Evolutionary conservation across 1,284 basidiomycete species (phyloP), one percentile per base, ranked within the genome.

Genomic region (Rhodotorula sp.): DNA sequence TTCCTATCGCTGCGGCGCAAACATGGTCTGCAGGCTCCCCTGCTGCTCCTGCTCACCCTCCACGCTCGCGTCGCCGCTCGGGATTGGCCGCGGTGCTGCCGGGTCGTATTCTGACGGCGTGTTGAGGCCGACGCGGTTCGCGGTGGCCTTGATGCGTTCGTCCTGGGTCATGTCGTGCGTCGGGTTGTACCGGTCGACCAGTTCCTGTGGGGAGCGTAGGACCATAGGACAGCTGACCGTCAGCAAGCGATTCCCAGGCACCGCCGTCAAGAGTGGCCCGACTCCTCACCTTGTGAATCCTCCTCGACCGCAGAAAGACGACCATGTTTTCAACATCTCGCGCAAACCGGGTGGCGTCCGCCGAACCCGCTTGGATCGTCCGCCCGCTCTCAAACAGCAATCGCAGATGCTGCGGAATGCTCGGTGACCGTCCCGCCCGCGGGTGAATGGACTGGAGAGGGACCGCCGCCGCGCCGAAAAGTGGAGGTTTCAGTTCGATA

Each of bases 181-280:
- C 15, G 72, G 70, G 69, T 76, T 76, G 67, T 76, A 76, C 26
- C 75, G 70, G 28, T 76, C 75, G 34, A 76, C 65, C 28, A 76
- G 65, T n/a, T 61, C 72, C 73, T 76, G 60, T 23, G 28, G 3
- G 60, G 38, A 34, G 6, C n/a, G 6, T 19, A 0, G 48, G 23
- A 14, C 8, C 12, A 7, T 31, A 10, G 3, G 28, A 8, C 19
- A 26, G 31, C 7, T 47, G 21, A 34, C 2, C 48, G 10, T 34
- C 34, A 50, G 49, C 49, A 21, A 8, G 7, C 49, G 19, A 21
- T 21, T 4, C 49, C 23, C 49, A 19, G 19, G 5, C 49, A 43
- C 21, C 3, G 10, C 7, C 58, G 2, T 47, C 45, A 5, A 6
- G 10, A 49, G 16, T 8, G 26, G 2, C 21, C 5, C 43, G 10